Evolutionary conservation across 2,329 filamentous ascomycete genomes (phyloP).

Genomic region (Talaromyces sp.): DNA sequence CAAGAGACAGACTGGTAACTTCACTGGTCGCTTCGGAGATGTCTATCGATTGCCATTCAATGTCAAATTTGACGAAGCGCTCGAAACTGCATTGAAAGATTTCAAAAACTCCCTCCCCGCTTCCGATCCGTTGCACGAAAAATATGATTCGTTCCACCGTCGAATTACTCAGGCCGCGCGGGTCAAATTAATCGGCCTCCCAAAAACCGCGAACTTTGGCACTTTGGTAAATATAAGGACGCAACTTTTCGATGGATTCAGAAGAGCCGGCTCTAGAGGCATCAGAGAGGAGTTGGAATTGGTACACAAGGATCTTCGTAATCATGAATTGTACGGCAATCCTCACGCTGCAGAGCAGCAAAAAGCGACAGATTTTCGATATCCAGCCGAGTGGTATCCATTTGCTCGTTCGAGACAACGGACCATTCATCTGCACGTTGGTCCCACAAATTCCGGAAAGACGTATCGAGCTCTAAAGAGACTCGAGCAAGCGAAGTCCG

Average conservation of each 20-base stretch:
- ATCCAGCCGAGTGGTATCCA: conserved; percentile 89
- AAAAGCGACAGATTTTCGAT: conserved; percentile 75
- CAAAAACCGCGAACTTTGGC: conserved; percentile 19
- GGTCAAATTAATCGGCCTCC: conserved; percentile 25
- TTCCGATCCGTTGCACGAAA: conserved; percentile 21
- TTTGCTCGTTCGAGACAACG: conserved; percentile 75
- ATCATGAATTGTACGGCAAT: conserved; percentile 56
- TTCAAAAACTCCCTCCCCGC: conserved; percentile 22
- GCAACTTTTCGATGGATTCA: conserved; percentile 58
- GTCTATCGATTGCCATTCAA: neutral
- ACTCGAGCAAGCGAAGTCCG: conserved; percentile 69
- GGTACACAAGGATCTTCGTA: conserved; percentile 64
- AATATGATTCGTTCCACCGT: conserved; percentile 33
- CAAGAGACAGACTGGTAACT: neutral
- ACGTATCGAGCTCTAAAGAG: conserved; percentile 90
- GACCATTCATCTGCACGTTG: conserved; percentile 87
- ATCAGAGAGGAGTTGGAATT: conserved; percentile 62
- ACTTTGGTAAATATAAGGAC: conserved; percentile 27
- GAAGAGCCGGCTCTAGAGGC: conserved; percentile 50
- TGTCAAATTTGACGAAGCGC: conserved; percentile 28
- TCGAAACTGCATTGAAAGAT: conserved; percentile 28
- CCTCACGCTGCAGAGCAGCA: conserved; percentile 59
- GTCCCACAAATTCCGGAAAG: conserved; percentile 96
- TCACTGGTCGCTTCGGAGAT: neutral
- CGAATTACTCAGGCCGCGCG: conserved; percentile 31